These are phyloP conservation scores for Harringtonia aguacate DNA, from an alignment of 2,329 filamentous ascomycete species.

Conservation along the genomic window DNA sequence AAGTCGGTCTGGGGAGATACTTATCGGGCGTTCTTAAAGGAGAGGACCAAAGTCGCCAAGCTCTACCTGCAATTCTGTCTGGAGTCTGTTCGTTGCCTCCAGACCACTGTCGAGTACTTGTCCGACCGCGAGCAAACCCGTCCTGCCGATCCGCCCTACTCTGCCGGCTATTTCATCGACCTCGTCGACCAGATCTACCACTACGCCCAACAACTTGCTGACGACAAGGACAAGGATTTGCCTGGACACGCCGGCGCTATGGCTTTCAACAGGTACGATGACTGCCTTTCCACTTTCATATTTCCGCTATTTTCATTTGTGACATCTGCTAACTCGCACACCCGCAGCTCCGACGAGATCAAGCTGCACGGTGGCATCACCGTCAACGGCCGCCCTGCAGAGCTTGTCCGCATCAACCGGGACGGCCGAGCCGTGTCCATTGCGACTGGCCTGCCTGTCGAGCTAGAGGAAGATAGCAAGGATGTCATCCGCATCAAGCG, in stretches of 20 bases:
- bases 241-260: constrained; percentile 42
- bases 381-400: constrained; percentile 70
- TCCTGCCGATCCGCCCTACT: constrained; percentile 81
- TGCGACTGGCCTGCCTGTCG: constrained; percentile 55
- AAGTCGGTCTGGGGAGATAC: constrained; percentile 49
- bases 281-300: too few species aligned
- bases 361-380: constrained; percentile 72
- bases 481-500: constrained; percentile 48
- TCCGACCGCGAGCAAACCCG: constrained; percentile 79
- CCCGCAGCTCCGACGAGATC: constrained; percentile 52
- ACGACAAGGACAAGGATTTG: constrained; percentile 54
- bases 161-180: constrained; percentile 93
- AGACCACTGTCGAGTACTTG: constrained; percentile 78
- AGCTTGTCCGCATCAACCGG: constrained; percentile 73
- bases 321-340: background rate
- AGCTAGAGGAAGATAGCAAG: constrained; percentile 37
- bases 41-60: constrained; percentile 59
- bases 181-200: constrained; percentile 86
- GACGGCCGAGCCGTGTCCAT: constrained; percentile 73
- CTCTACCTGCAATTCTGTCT: constrained; percentile 82
- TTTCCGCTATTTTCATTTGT: too few species aligned
- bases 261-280: constrained; percentile 46
- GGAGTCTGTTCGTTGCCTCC: constrained; percentile 79
- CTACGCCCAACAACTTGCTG: constrained; percentile 77
- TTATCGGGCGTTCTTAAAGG: constrained; percentile 67